Base-by-base conservation (phyloP, 1,284 basidiomycete species). In the Leccinum griseonigrum region DNA sequence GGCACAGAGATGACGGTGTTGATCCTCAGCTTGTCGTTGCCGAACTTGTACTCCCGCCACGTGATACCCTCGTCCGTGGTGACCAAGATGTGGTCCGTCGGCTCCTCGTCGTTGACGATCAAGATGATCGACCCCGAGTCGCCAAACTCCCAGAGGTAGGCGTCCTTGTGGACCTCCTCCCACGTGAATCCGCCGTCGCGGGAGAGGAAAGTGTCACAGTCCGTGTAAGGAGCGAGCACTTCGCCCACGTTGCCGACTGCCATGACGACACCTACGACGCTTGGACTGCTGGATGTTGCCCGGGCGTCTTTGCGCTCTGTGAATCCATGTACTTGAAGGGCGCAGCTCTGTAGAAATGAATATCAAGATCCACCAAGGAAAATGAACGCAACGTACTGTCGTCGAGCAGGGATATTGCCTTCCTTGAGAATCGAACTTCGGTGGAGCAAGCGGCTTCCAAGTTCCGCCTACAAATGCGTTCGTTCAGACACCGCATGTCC, bases 151-250 rank as follows among this genome's bases (percentile, higher is more conserved):
- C 95, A 99, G 58, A 97, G 83, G 73, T 98, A 92, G 0, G 97
- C 96, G 69, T 97, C 96, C 75, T 99, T 99, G 79, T 95, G 94
- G 3, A 99, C 91, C 77, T 99, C 97, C 73, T 97, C 88, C 97
- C 97, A 99, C 0, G 93, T 95, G 77, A 98, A 98, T 7, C 97
- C 97, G 5, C 90, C 97, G 70, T 99, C 95, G 3, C 97, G 91
- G 53, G 93, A 95, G 46, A 99, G 83, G 87, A 98, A 99, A 0
- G 95, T 97, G 75, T 98, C 97, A 65, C 90, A 90, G 51, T 98
- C 91, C 3, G 81, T 84, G 76, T 99, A 99, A 0, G 87, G 80
- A 0, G 85, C 87, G 1, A 99, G 85, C 6, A 80, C 76, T 66
- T 94, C 89, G 32, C 97, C 97, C 8, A 99, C 95, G 69, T 95